Evolutionary conservation across 805 yeast species (phyloP), one percentile per base, ranked within the genome.

Genomic region (Saccharomyces cerevisiae): DNA sequence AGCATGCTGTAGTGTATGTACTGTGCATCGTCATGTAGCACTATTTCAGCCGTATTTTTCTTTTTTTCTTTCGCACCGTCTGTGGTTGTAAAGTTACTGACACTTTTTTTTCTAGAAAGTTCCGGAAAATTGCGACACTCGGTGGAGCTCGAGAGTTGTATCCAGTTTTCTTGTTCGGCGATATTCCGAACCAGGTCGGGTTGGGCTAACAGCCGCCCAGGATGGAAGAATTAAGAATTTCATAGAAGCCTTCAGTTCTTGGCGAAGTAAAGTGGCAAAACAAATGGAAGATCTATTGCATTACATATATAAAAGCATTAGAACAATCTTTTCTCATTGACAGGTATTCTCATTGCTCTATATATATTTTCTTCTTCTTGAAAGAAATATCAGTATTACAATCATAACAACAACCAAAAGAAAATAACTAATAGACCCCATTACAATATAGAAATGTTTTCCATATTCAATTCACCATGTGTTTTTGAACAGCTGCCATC

Each of bases 401-500:
- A 26, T 3, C 27, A 26, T 26, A 26, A 29, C 31, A 14, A 46
- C 6, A 46, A 51, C 10, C 22, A 47, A 51, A 8, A 27, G 10
- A 49, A n/a, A 27, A 6, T 27, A 49, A 56, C 14, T 22, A 43
- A 47, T 21, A 50, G 21, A 13, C 28, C 13, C 41, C n/a, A 48
- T 49, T 14, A 46, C 28, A 46, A 49, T 24, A 29, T 11, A 27
- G 51, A 26, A 53, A 64, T 65, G 67, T 64, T 59, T 50, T 52
- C 58, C 14, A 50, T 53, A 31, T 46, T 53, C 26, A 56, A 60
- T 53, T 57, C 63, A 24, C 67, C 68, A 53, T 67, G 69, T 53
- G 41, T 61, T 41, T 63, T 65, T 43, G 62, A 64, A 24, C 61
- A 60, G 26, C 54, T 59, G 49, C 66, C 67, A 32, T 53, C 54